Evolutionary conservation across 495 filamentous ascomycete genomes (phyloP), one percentile per base, ranked within the genome.

Genomic region (Filosporella fistucella): DNA sequence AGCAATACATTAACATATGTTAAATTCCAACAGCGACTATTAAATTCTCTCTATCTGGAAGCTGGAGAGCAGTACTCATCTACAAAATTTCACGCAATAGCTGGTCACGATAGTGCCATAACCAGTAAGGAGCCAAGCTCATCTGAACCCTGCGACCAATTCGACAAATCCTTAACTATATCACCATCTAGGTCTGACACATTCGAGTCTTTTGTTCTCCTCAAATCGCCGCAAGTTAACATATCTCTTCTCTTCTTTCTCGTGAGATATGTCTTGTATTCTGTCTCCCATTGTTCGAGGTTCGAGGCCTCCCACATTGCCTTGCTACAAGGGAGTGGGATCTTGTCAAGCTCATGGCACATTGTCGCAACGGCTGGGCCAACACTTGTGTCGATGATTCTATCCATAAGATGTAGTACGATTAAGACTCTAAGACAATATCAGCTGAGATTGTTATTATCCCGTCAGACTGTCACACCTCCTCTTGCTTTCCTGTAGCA

Each of bases 241-340:
- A 20, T 13, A 2, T 14, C 2, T 5, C 21, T 17, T 18, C 7
- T 18, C 14, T 32, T 43, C n/a, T 26, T 2, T 2, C 6, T 3
- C 2, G 24, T 8, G 2, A 43, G 14, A 13, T 43, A 43, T 18
- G 4, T 21, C 17, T 21, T 43, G 32, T 43, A 43, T 20, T 21
- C n/a, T 9, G 16, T 8, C n/a, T 51, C 48, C 48, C 48, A 51
- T 22, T 21, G 22, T 23, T 7, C 4, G 10, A 12, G 10, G 14
- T 39, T 43, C 5, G 28, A 14, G 29, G 42, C 48, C 12, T 51
- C 42, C 48, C 48, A 51, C 24, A 51, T 13, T 3, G 22, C 18
- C 40, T 32, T 44, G 14, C 41, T 45, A 14, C 40, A 37, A 12
- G 42, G 48, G 8, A 51, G 24, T 23, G 48, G 48, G 3, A 51